A percentile compares a stretch with the other conserved stretches of the same genome.
These are phyloP conservation scores for Excoecaria agallocha DNA, from an alignment of 345 rosid genomes.

Conservation along the genomic window DNA sequence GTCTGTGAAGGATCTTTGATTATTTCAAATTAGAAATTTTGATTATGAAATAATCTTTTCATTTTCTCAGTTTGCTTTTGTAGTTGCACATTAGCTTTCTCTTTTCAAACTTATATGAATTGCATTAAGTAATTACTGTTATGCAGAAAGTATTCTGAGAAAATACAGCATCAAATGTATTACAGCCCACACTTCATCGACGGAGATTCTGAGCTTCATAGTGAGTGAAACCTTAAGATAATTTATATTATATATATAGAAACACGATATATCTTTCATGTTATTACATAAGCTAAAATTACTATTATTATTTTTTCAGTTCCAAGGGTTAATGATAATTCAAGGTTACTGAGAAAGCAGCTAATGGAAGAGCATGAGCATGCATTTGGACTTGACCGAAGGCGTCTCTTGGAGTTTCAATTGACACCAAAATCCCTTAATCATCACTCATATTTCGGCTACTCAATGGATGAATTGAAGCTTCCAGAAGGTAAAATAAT, in stretches of 20 bases:
- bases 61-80: not conserved
- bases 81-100: not conserved
- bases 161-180: conserved; percentile 44
- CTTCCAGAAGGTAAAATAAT: conserved; percentile 47
- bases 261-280: not conserved
- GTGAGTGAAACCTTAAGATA: conserved; percentile 29
- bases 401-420: conserved; percentile 39
- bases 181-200: conserved; percentile 45
- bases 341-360: conserved; percentile 50
- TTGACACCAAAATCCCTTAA: conserved; percentile 36
- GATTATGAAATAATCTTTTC: not conserved
- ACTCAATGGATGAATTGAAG: conserved; percentile 49
- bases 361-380: conserved; percentile 47
- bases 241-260: not conserved
- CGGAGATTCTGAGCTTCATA: conserved; percentile 60
- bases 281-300: not conserved
- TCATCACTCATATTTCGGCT: conserved; percentile 46
- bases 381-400: conserved; percentile 46
- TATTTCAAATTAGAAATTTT: not conserved
- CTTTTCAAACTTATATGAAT: not conserved
- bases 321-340: conserved; percentile 41
- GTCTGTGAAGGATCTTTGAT: not conserved
- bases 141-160: conserved; percentile 56
- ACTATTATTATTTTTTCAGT: conserved; percentile 27
- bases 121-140: not conserved